Evolutionary conservation across 768 basidiomycete species (phyloP), one percentile per base, ranked within the genome.

Genomic region (Trametes punicea): DNA sequence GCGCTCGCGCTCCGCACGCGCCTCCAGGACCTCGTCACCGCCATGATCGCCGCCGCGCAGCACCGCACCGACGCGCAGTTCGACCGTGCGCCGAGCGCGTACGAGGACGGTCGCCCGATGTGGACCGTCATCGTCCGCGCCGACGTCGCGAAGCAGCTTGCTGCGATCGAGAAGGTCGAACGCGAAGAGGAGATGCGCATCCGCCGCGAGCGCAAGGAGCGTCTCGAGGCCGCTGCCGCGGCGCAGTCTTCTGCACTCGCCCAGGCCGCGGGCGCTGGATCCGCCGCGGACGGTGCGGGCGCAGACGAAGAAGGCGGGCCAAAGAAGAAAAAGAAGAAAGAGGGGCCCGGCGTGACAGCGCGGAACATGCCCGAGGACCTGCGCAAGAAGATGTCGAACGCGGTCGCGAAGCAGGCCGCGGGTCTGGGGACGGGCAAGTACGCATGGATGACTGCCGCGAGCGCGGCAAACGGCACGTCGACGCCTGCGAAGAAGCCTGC

Each of bases 311-410:
- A 80, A 4, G 81, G 76, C 2, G 78, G 76, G 31, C 80, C 79
- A 46, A 85, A 86, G 73, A 90, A 90, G 70, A 79, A 79, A 72
- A 81, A 87, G 70, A 91, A 90, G 69, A 85, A 87, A 67, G 90
- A 91, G 29, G 88, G 88, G 0, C 89, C 90, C 0, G 88, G 90
- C 10, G 87, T 91, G 10, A 89, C 88, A 0, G 90, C 91, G 51
- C 76, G 88, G 54, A 93, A 93, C 66, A 91, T 95, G 89, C 87
- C 85, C 5, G 93, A 93, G 70, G 93, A 94, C 63, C 88, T 92
- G 64, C 77, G 86, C 62, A 95, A 95, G 78, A 93, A 91, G 69
- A 85, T 94, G 85, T 88, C 87, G 30, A 93, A 96, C 69, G 88
- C 88, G 21, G 88, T 90, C 6, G 93, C 93, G 21, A 87, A 85